A percentile compares a stretch with the other conserved stretches of the same genome.
These are phyloP conservation scores for Arabis hirsuta DNA, from an alignment of 345 rosid species.

Conservation along the genomic window DNA sequence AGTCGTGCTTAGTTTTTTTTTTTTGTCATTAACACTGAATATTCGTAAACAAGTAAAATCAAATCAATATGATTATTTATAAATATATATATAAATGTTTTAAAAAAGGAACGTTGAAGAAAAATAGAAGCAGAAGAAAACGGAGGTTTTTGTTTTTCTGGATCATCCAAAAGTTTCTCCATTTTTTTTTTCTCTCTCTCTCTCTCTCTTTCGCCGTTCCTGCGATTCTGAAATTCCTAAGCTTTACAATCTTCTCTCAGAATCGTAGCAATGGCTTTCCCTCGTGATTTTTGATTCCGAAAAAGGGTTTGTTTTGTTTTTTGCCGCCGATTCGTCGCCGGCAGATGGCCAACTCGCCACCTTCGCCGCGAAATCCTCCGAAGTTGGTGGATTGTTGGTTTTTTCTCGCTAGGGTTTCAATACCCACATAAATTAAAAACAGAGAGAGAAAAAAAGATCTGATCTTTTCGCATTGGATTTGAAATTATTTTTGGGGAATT, in stretches of 20 bases:
- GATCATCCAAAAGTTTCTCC: constrained; percentile 29
- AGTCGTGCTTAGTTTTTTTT: not conserved
- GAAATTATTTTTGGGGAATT: not conserved
- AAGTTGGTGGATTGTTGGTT: constrained; percentile 42
- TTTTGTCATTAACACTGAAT: not conserved
- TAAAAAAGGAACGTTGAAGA: constrained; percentile 28
- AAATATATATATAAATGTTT: not conserved
- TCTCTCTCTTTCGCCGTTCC: constrained; percentile 23
- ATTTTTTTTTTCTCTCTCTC: not conserved
- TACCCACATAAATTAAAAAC: constrained; percentile 30
- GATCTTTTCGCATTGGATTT: not conserved
- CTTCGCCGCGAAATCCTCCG: constrained; percentile 19
- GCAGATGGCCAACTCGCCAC: constrained; percentile 44
- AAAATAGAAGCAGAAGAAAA: constrained; percentile 39
- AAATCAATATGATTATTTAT: not conserved
- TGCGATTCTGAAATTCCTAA: constrained; percentile 42
- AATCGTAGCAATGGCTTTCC: constrained; percentile 43
- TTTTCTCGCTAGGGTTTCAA: constrained; percentile 45
- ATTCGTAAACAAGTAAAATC: not conserved
- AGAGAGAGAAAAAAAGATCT: constrained; percentile 8
- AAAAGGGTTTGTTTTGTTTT: not conserved
- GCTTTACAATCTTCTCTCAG: constrained; percentile 13
- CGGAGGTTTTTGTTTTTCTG: constrained; percentile 28
- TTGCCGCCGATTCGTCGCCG: constrained; percentile 28
- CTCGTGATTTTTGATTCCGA: not conserved